These are phyloP conservation scores for Pistacia atlantica DNA, from an alignment of 345 rosid genomes.

Conservation along the genomic window DNA sequence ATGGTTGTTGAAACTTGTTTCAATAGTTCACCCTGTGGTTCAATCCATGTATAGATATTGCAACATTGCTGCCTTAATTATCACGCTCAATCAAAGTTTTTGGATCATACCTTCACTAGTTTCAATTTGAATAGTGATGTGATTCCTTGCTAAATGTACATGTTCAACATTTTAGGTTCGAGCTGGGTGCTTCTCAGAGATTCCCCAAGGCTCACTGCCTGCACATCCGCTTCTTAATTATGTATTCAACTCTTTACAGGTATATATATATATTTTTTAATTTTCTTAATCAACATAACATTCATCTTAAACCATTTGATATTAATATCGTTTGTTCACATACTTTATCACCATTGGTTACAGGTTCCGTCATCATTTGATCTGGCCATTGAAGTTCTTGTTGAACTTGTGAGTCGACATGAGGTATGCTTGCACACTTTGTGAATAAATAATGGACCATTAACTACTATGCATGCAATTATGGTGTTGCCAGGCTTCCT, in stretches of 20 bases:
- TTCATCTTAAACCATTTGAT: slow-evolving; percentile 18
- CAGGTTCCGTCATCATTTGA: slow-evolving; percentile 84
- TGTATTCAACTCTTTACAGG: slow-evolving; percentile 83
- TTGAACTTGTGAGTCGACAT: slow-evolving; percentile 84
- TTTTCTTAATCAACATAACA: not conserved
- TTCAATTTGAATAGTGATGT: not conserved
- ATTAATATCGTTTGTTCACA: not conserved
- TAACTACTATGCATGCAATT: not conserved
- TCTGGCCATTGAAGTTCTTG: slow-evolving; percentile 85
- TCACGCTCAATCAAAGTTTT: not conserved
- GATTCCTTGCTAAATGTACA: slow-evolving; percentile 2
- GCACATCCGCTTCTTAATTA: slow-evolving; percentile 86
- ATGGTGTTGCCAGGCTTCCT: not conserved
- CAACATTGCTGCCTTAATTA: not conserved
- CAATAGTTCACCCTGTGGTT: not conserved
- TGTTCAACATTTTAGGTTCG: slow-evolving; percentile 52
- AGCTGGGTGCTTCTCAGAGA: slow-evolving; percentile 95
- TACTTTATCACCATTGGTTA: slow-evolving; percentile 18
- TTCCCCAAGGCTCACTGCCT: slow-evolving; percentile 66
- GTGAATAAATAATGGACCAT: not conserved
- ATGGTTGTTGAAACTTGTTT: slow-evolving; percentile 13
- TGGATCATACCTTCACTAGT: not conserved
- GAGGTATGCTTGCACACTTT: slow-evolving; percentile 52
- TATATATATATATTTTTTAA: slow-evolving; percentile 16
- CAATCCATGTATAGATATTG: not conserved